Base-by-base conservation (phyloP, 2,329 filamentous ascomycete species). In the Pseudocercospora fijiensis region DNA sequence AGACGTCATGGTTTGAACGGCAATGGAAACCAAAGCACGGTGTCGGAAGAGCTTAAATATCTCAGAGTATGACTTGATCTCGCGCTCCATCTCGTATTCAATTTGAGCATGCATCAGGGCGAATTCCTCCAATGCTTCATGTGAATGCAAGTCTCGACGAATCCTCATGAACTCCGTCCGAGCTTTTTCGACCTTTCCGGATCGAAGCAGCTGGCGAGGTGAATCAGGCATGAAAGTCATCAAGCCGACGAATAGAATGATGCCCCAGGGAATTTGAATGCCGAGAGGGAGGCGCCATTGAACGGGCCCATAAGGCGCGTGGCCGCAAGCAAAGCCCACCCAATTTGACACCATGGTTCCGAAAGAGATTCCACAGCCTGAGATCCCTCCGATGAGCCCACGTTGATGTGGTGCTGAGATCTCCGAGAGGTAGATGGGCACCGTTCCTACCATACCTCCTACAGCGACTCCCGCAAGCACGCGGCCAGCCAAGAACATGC, bases 311-410 rank as follows among this genome's bases (percentile, higher is more conserved):
- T 85, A 84, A 0, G 83, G 77, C 0, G 83, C 82, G 60, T 80
- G 85, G 20, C 80, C 79, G 65, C 83, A 84, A 0, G 82, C 83
- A 66, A 82, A 85, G 2, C 84, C 84, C 3, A 85, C 79, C 84
- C 84, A 86, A 70, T 86, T 86, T 4, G 82, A 83, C 66, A 78
- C 75, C 82, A 85, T 84, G 3, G 82, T 84, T 10, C 84, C 84
- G 58, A 84, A 82, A 2, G 82, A 78, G 63, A 85, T 84, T 7
- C 83, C 84, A 57, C 82, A 82, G 7, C 84, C 84, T 0, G 69
- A 70, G 1, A 74, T 72, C 3, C 83, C 82, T 16, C 81, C 83
- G 62, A 85, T 84, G 13, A 85, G 73, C n/a, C 83, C 83, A 41
- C 83, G 79, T 11, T 70, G 68, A 60, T 71, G 65, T 13, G 73